Base-by-base conservation (phyloP, 1,139 yeast species). In the Candida sanyaensis region DNA sequence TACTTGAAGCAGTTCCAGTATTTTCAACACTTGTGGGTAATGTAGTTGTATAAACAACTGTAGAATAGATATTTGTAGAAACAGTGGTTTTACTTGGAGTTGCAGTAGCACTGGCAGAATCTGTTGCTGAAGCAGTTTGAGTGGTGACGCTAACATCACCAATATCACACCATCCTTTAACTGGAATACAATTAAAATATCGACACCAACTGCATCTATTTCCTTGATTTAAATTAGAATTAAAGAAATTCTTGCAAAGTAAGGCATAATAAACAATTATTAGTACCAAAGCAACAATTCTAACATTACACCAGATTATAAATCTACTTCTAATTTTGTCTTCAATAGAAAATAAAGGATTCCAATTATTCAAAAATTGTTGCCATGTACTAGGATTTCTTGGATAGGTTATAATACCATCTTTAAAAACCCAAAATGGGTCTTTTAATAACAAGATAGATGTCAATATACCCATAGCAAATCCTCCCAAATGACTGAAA, bases 401-500 rank as follows among this genome's bases (percentile, higher is more conserved):
- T n/a, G 66, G 62, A 52, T 71, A 71, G 2, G 75, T 68, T 38
- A 75, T 72, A 11, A 73, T 66, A 2, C 79, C 77, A 52, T 73
- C 75, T 8, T 57, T 54, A 57, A 70, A 78, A 2, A 78, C 71
- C 55, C 78, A 71, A 56, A 73, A 68, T 2, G 93, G 93, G 52
- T 83, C 86, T 41, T 82, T 74, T 32, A 86, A 60, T n/a, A 85
- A 55, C 1, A 78, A 65, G 0, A 83, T 61, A 1, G 87, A 83
- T 33, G 74, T 56, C 27, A 83, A 63, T 1, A 83, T 43, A 0
- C 93, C 93, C 67, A 83, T 68, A 26, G 83, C 80, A 64, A 86
- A 85, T 4, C 93, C 93, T 5, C 93, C 93, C 54, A 86, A 78
- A 61, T 86, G 93, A 47, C 88, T 79, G 60, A 86, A 86, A 62